Evolutionary conservation across 371 early-diverging fungal species (phyloP).

Genomic region (Syncephalis fuscata): DNA sequence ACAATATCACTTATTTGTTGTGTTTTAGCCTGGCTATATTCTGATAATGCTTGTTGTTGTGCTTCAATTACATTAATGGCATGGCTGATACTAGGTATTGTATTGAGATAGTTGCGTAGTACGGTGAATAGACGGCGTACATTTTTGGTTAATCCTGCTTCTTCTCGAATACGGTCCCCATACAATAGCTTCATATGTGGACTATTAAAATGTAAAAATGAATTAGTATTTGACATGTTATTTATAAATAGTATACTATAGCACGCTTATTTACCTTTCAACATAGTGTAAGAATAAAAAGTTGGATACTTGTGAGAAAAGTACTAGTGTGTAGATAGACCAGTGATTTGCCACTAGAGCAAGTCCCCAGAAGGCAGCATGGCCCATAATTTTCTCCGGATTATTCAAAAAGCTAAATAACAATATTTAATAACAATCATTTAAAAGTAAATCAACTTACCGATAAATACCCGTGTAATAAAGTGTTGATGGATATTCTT

Average conservation of each 20-base stretch:
- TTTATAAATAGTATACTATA: slow-evolving; percentile 26
- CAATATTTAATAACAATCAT: slow-evolving; percentile 5
- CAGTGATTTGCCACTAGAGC: slow-evolving; percentile 64
- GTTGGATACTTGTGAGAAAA: slow-evolving; percentile 62
- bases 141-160: slow-evolving; percentile 54
- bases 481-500: slow-evolving; percentile 37
- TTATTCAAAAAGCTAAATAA: slow-evolving; percentile 54
- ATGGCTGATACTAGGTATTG: too few species aligned
- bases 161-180: slow-evolving; percentile 55
- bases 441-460: slow-evolving; percentile 13
- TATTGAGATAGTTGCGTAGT: too few species aligned
- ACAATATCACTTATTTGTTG: too few species aligned
- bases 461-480: slow-evolving; percentile 73
- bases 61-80: too few species aligned
- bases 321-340: slow-evolving; percentile 55
- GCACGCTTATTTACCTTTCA: slow-evolving; percentile 17
- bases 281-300: slow-evolving; percentile 66
- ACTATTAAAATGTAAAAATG: slow-evolving; percentile 6
- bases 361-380: slow-evolving; percentile 80
- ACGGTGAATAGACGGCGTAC: slow-evolving; percentile 15
- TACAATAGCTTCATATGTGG: slow-evolving; percentile 75
- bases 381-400: slow-evolving; percentile 79
- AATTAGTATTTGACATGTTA: neutral
- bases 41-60: too few species aligned
- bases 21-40: too few species aligned